Base-by-base conservation (phyloP, 208 protist genomes). In the Leishmania martiniquensis region DNA sequence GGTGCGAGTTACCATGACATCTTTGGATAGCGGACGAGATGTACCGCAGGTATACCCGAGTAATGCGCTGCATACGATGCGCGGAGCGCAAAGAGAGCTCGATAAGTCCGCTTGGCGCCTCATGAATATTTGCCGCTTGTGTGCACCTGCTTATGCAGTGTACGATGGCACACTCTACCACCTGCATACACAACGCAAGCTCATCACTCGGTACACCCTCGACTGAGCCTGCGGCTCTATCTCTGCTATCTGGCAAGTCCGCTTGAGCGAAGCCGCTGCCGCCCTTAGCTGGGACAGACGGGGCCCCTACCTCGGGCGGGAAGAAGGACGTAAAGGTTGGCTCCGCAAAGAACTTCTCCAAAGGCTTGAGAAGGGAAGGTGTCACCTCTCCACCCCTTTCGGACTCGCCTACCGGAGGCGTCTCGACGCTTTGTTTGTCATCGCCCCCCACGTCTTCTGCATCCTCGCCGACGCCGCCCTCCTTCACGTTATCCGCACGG, bases 91-190 rank as follows among this genome's bases (percentile, higher is more conserved):
- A 39, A 1, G 68, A 29, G 5, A 72, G 42, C 15, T 72, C 44
- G 3, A 72, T 29, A 3, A 69, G 37, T 13, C 49, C 65, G 51
- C 39, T 29, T 4, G 65, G 29, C 49, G 65, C 42, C 22, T 12
- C 22, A 42, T 47, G 39, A 51, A 37, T 2, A 9, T 22, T 69
- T 42, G 37, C 25, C 29, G 3, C 25, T 17, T 69, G 22, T 9
- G 68, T 44, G 49, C 47, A n/a, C 29, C 12, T n/a, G 32, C n/a
- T n/a, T n/a, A 51, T 5, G 68, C 68, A 72, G 68, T 72, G 57
- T 32, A 72, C 68, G 12, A 72, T 57, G 7, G 68, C 47, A 29
- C 44, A 57, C 22, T 72, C 68, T 32, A 57, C 68, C 29, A 72
- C 32, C 45, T 72, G 68, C 65, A 69, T 42, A 49, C 65, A 42